Percentiles rank a stretch among this genome's conserved stretches.
phyloP scores from a whole-genome alignment of 177 flowering plant genomes.

The Telopea speciosissima region DNA sequence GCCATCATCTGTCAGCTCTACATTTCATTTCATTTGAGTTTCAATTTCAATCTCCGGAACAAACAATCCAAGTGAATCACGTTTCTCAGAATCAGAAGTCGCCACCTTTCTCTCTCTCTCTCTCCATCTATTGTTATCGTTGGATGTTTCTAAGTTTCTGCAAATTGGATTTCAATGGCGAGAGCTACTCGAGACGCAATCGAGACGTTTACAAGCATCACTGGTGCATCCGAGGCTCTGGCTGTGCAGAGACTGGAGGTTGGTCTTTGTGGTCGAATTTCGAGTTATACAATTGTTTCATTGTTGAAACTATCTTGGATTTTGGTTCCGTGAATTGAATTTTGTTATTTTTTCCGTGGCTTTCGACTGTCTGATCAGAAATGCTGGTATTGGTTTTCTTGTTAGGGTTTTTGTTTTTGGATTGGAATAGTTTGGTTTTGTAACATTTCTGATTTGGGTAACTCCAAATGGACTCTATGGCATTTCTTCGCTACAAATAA shows the following conservation, averaged over 20 bases:
- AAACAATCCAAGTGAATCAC: too few relatives aligned
- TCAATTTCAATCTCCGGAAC: too few relatives aligned
- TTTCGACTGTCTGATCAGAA: neutral
- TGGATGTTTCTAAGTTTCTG: too few relatives aligned
- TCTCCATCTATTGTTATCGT: neutral
- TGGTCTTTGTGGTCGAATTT: neutral
- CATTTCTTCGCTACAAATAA: too few relatives aligned
- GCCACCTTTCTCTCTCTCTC: too few relatives aligned
- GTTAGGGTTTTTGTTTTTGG: neutral
- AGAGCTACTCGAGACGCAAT: constrained; percentile 36
- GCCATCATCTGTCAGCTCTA: too few relatives aligned
- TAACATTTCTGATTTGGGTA: neutral
- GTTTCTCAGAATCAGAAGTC: too few relatives aligned
- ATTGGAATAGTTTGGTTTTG: neutral
- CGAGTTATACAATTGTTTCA: neutral
- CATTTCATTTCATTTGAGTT: too few relatives aligned
- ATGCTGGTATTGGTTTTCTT: neutral
- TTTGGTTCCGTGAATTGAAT: neutral
- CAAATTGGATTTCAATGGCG: constrained; percentile 25
- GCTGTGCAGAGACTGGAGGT: constrained; percentile 38
- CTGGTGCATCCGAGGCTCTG: constrained; percentile 37
- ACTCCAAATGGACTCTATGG: too few relatives aligned
- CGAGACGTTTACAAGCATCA: constrained; percentile 40
- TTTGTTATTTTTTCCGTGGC: neutral
- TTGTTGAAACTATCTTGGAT: neutral